Conservation (phyloP, 495 filamentous ascomycete species). For the Paragyromitra xinjiangensis region DNA sequence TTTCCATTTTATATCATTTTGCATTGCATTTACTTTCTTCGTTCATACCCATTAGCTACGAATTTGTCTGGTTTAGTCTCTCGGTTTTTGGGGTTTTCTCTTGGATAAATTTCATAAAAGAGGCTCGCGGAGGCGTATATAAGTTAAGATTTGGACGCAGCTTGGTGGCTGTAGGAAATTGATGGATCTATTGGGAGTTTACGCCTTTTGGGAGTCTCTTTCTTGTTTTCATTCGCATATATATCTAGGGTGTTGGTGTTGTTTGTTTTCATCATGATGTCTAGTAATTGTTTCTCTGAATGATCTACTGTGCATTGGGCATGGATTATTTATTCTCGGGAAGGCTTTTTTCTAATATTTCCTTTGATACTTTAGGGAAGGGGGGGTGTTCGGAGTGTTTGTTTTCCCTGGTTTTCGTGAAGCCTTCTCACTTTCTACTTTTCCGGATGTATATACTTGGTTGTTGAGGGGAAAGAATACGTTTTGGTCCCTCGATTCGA, state of each 20-base stretch:
- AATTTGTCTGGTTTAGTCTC: constrained; percentile 46
- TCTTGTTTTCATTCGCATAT: constrained; percentile 43
- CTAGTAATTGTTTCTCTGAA: constrained; percentile 23
- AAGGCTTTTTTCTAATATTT: constrained; percentile 26
- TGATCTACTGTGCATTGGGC: constrained; percentile 8
- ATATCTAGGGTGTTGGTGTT: constrained; percentile 27
- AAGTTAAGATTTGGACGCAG: constrained; percentile 31
- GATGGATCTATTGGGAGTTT: constrained; percentile 44
- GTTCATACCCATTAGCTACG: constrained; percentile 47
- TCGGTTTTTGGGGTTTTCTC: constrained; percentile 43
- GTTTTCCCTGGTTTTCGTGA: constrained; percentile 26
- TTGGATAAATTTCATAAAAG: constrained; percentile 49
- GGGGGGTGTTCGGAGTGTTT: constrained; percentile 1
- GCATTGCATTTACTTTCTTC: constrained; percentile 45
- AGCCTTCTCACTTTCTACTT: constrained; percentile 23
- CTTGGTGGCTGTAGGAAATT: constrained; percentile 34
- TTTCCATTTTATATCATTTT: constrained; percentile 29
- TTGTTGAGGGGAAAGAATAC: constrained; percentile 18
- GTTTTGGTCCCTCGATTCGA: constrained; percentile 43
- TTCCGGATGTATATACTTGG: constrained; percentile 38
- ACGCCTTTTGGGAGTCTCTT: constrained; percentile 40
- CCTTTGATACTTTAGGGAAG: not conserved
- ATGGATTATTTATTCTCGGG: constrained; percentile 12
- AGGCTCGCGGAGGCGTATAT: constrained; percentile 36
- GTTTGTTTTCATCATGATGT: constrained; percentile 15